These are phyloP conservation scores for Dioszegia hungarica DNA, from an alignment of 768 basidiomycete species.

Conservation along the genomic window DNA sequence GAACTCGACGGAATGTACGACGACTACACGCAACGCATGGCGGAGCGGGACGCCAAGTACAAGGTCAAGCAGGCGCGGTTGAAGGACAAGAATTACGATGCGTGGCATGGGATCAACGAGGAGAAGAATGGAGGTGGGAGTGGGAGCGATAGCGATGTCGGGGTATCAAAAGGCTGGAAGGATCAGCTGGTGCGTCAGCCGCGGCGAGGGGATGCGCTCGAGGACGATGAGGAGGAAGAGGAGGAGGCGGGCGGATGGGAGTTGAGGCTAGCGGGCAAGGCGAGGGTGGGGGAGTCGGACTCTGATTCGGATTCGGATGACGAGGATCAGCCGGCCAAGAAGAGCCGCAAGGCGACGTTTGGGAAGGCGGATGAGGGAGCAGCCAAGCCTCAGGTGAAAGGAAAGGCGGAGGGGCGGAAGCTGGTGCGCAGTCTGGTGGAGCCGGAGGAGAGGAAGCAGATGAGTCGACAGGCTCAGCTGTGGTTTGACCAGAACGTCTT, in stretches of 20 bases:
- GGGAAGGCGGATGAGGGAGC: not conserved
- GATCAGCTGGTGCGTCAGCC: slow-evolving; percentile 43
- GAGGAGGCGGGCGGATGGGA: slow-evolving; percentile 52
- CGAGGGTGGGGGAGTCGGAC: slow-evolving; percentile 33
- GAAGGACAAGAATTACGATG: slow-evolving; percentile 68
- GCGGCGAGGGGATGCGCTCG: slow-evolving; percentile 46
- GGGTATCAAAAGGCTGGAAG: slow-evolving; percentile 55
- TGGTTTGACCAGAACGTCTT: slow-evolving; percentile 97
- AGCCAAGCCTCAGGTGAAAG: not conserved
- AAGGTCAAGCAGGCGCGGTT: slow-evolving; percentile 72
- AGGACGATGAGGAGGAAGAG: slow-evolving; percentile 55
- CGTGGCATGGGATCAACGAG: slow-evolving; percentile 67
- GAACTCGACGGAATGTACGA: slow-evolving; percentile 86
- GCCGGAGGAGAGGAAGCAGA: slow-evolving; percentile 44
- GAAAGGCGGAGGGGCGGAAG: slow-evolving; percentile 9
- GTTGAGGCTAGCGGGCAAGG: slow-evolving; percentile 38
- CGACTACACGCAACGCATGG: slow-evolving; percentile 70
- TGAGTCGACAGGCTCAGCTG: slow-evolving; percentile 60
- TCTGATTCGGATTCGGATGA: slow-evolving; percentile 54
- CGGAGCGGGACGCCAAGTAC: slow-evolving; percentile 80
- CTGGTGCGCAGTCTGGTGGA: slow-evolving; percentile 56
- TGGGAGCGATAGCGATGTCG: slow-evolving; percentile 38
- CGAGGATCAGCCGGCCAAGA: slow-evolving; percentile 48
- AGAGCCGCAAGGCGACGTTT: slow-evolving; percentile 20
- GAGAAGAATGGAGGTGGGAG: slow-evolving; percentile 34